Evolutionary conservation across 331 rosid species (phyloP).

Genomic region (Spiraea crenata): DNA sequence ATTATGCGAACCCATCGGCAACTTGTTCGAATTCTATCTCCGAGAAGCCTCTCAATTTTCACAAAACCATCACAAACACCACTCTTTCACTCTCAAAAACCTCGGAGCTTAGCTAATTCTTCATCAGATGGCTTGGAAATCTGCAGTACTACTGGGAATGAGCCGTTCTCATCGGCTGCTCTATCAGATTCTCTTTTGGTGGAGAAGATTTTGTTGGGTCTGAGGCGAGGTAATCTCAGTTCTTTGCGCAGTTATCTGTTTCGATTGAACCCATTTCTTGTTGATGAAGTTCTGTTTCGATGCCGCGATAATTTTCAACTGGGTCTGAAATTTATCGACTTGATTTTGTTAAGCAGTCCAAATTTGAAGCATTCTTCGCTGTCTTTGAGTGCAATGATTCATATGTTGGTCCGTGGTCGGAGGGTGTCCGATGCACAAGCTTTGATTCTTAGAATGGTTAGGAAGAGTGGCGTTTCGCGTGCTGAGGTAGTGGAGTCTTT

Average conservation of each 20-base stretch:
- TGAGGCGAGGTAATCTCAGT: slow-evolving; percentile 45
- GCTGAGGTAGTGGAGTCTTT: slow-evolving; percentile 53
- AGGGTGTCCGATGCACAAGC: slow-evolving; percentile 75
- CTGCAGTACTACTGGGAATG: not conserved
- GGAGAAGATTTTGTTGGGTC: slow-evolving; percentile 53
- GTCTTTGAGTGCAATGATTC: slow-evolving; percentile 56
- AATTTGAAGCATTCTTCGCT: slow-evolving; percentile 46
- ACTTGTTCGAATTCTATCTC: slow-evolving; percentile 16
- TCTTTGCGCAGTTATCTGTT: slow-evolving; percentile 35
- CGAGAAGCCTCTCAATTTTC: slow-evolving; percentile 12
- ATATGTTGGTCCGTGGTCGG: slow-evolving; percentile 47
- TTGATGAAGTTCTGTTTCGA: slow-evolving; percentile 48
- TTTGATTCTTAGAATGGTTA: slow-evolving; percentile 60
- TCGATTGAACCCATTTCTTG: slow-evolving; percentile 38
- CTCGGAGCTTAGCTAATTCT: slow-evolving; percentile 12
- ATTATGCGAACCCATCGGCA: slow-evolving; percentile 19
- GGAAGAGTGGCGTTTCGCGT: slow-evolving; percentile 67
- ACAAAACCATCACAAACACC: not conserved
- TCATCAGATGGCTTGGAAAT: slow-evolving; percentile 11
- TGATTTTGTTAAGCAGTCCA: slow-evolving; percentile 33
- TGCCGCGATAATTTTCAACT: slow-evolving; percentile 40
- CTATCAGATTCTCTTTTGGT: slow-evolving; percentile 38
- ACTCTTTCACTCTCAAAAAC: not conserved
- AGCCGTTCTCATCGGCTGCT: slow-evolving; percentile 30
- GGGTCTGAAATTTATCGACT: slow-evolving; percentile 39